Conservation (phyloP, 495 filamentous ascomycete genomes). For the Penicillium ucsense region DNA sequence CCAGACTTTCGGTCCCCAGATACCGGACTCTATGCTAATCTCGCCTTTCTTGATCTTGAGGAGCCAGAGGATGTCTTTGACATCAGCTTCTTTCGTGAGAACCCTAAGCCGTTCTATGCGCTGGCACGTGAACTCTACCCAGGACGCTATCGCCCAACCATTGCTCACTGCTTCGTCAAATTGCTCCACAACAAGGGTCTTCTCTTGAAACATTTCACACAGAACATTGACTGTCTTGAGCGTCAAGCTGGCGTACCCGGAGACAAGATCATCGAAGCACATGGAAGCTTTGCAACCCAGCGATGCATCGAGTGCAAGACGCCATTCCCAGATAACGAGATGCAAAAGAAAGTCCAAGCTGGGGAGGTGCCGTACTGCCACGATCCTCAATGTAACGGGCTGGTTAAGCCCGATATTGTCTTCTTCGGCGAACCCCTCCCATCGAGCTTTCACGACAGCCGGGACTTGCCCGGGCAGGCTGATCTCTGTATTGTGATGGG, state of each 20-base stretch:
- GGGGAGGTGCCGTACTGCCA: conserved; percentile 61
- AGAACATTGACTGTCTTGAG: conserved; percentile 96
- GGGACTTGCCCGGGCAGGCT: conserved; percentile 44
- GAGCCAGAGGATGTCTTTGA: conserved; percentile 74
- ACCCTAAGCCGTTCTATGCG: conserved; percentile 85
- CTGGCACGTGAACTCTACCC: conserved; percentile 88
- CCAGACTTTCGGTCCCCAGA: conserved; percentile 83
- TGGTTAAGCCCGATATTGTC: conserved; percentile 95
- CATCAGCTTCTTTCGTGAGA: conserved; percentile 71
- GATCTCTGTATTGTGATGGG: conserved; percentile 88
- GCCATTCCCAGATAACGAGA: conserved; percentile 57
- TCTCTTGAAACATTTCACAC: conserved; percentile 81
- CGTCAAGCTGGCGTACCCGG: conserved; percentile 74
- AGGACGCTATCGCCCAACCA: conserved; percentile 78
- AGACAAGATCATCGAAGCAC: conserved; percentile 81
- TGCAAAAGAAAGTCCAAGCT: conserved; percentile 55
- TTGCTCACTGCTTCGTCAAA: conserved; percentile 72
- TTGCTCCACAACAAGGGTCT: conserved; percentile 65
- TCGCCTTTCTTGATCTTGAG: conserved; percentile 72
- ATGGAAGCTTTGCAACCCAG: conserved; percentile 87
- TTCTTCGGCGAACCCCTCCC: conserved; percentile 93
- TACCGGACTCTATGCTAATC: conserved; percentile 81
- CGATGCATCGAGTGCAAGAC: conserved; percentile 80
- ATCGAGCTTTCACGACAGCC: conserved; percentile 52
- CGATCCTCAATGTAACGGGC: conserved; percentile 50